phyloP scores from a whole-genome alignment of 345 rosid species.

The Pistacia vera region DNA sequence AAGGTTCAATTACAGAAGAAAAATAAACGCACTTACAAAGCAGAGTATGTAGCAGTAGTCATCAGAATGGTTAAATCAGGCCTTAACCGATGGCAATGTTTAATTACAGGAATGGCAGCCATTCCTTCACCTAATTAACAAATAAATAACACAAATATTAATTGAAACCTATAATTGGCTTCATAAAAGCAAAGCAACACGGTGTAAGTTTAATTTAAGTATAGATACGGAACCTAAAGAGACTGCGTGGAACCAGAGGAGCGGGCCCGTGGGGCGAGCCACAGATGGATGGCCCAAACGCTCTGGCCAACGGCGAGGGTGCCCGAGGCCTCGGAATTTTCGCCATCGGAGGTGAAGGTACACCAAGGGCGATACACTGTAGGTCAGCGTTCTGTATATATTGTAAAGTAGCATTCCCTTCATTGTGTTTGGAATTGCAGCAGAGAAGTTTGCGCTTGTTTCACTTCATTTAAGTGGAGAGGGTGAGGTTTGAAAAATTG shows the following conservation, averaged over 20 bases:
- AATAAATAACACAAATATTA: neutral
- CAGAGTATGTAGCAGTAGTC: constrained; percentile 76
- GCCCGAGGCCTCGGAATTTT: constrained; percentile 67
- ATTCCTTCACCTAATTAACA: constrained; percentile 82
- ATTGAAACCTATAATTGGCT: neutral
- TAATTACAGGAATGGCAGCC: constrained; percentile 88
- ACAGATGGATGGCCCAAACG: constrained; percentile 76
- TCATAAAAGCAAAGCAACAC: neutral
- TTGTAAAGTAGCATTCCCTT: constrained; percentile 54
- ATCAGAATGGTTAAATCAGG: constrained; percentile 68
- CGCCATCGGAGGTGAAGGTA: constrained; percentile 79
- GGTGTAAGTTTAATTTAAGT: neutral
- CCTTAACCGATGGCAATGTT: constrained; percentile 46
- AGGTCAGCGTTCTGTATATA: constrained; percentile 67
- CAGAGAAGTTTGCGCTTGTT: too few species aligned
- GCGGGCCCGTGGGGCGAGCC: constrained; percentile 66
- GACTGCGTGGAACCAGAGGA: constrained; percentile 94
- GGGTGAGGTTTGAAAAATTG: too few species aligned
- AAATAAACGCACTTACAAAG: constrained; percentile 50
- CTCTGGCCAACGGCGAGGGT: constrained; percentile 77
- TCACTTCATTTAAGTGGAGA: too few species aligned
- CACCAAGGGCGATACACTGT: constrained; percentile 60
- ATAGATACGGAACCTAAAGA: constrained; percentile 54
- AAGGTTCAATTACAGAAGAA: constrained; percentile 10
- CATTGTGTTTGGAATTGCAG: too few species aligned